Conservation (phyloP, 164 flowering plant genomes). For the Stephania japonica region DNA sequence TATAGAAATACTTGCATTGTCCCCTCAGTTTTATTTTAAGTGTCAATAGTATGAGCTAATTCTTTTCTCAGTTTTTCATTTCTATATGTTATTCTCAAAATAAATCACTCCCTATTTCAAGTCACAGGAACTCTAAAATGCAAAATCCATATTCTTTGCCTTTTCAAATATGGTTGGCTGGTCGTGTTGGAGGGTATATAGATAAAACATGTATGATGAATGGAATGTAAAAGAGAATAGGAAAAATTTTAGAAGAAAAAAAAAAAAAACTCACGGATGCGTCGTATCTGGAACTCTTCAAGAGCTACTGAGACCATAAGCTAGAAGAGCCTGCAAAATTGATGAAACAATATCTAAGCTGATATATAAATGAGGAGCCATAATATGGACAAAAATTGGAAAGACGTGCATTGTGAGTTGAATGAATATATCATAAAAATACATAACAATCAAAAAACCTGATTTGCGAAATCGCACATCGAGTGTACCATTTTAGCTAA, state of each 20-base stretch:
- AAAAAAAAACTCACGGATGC: conserved; percentile 74
- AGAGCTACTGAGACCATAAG: conserved; percentile 95
- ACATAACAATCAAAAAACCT: conserved; percentile 33
- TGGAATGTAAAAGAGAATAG: neutral
- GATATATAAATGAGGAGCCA: too few relatives aligned
- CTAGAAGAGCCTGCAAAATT: conserved; percentile 81
- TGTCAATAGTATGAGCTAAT: too few relatives aligned
- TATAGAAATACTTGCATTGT: too few relatives aligned
- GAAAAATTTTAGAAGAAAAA: too few relatives aligned
- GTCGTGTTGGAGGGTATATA: neutral
- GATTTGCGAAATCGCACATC: conserved; percentile 96
- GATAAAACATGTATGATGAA: neutral
- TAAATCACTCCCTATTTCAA: too few relatives aligned
- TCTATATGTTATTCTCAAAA: too few relatives aligned
- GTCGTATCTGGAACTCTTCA: conserved; percentile 98
- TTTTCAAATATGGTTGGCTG: neutral
- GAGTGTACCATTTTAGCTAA: conserved; percentile 94
- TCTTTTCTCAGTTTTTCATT: too few relatives aligned
- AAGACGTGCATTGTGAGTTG: too few relatives aligned
- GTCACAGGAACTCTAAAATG: too few relatives aligned
- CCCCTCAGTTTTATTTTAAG: too few relatives aligned
- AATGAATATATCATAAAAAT: too few relatives aligned
- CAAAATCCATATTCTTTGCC: neutral
- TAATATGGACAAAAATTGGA: neutral
- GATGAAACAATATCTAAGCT: conserved; percentile 6